A percentile compares a stretch with the other conserved stretches of the same genome.
Conservation (phyloP, 129 eudicot species). For the Artemisia argyi region DNA sequence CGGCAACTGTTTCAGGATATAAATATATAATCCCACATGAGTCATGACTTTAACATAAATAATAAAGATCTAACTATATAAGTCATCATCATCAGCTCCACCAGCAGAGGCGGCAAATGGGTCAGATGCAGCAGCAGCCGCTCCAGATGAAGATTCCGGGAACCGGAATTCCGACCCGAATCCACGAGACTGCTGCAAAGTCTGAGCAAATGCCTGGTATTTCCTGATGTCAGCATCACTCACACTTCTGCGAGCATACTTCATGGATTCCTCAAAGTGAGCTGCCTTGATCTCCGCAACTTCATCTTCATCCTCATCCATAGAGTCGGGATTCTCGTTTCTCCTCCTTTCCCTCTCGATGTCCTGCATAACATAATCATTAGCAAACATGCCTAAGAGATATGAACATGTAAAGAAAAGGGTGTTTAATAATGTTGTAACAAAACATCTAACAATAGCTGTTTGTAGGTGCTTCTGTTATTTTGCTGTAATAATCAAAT, state of each 20-base stretch:
- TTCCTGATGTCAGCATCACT: constrained; percentile 81
- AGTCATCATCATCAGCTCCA: constrained; percentile 68
- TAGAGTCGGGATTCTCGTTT: constrained; percentile 61
- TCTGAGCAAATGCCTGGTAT: constrained; percentile 82
- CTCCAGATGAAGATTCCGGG: constrained; percentile 41
- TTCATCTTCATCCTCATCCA: constrained; percentile 84
- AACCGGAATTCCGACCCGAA: constrained; percentile 74
- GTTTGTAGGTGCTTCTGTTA: too few relatives aligned
- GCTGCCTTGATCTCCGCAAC: constrained; percentile 72
- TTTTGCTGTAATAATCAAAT: too few relatives aligned
- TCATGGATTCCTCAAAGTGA: constrained; percentile 88
- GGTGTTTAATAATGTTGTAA: neutral
- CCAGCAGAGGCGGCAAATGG: constrained; percentile 66
- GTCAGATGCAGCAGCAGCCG: constrained; percentile 49
- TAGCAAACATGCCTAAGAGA: neutral
- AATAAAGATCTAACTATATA: constrained; percentile 46
- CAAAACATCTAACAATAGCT: too few relatives aligned
- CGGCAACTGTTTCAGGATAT: neutral
- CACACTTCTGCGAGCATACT: constrained; percentile 83
- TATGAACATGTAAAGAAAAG: neutral
- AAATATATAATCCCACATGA: neutral
- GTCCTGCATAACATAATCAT: constrained; percentile 44
- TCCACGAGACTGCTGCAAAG: constrained; percentile 79
- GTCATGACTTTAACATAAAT: constrained; percentile 9
- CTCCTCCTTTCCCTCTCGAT: constrained; percentile 64